These are phyloP conservation scores for Stentor coeruleus DNA, from an alignment of 73 alveolate genomes.

Conservation along the genomic window DNA sequence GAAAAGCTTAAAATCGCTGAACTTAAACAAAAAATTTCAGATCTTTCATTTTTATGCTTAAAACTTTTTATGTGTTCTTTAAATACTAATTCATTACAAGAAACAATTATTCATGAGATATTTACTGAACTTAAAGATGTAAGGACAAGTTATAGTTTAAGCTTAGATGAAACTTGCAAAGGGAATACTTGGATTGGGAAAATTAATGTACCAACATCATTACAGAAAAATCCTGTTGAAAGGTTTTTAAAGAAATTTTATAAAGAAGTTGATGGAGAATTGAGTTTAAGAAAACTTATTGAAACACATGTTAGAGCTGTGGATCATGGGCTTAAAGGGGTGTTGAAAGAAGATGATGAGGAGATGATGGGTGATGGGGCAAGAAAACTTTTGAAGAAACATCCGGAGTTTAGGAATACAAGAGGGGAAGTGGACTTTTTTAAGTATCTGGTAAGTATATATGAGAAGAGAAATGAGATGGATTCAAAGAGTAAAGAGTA, in stretches of 20 bases:
- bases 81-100: background rate
- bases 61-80: background rate
- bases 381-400: background rate
- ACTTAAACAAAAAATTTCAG: background rate
- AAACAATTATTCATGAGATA: background rate
- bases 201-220: background rate
- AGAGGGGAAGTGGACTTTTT: slow-evolving; percentile 15
- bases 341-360: background rate
- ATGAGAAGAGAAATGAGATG: background rate
- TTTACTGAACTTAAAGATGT: background rate
- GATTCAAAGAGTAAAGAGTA: background rate
- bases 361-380: background rate
- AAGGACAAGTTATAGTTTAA: background rate
- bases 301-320: background rate
- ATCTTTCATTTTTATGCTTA: background rate
- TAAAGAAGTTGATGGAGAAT: background rate
- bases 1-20: slow-evolving; percentile 5
- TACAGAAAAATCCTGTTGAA: slow-evolving; percentile 6
- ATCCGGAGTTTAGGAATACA: background rate
- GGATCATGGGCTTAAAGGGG: slow-evolving; percentile 13
- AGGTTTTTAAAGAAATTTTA: background rate
- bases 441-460: background rate
- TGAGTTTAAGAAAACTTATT: background rate
- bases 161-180: background rate
- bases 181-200: slow-evolving; percentile 15